Evolutionary conservation across 2,329 filamentous ascomycete species (phyloP).

Genomic region (Aureobasidium vineae): DNA sequence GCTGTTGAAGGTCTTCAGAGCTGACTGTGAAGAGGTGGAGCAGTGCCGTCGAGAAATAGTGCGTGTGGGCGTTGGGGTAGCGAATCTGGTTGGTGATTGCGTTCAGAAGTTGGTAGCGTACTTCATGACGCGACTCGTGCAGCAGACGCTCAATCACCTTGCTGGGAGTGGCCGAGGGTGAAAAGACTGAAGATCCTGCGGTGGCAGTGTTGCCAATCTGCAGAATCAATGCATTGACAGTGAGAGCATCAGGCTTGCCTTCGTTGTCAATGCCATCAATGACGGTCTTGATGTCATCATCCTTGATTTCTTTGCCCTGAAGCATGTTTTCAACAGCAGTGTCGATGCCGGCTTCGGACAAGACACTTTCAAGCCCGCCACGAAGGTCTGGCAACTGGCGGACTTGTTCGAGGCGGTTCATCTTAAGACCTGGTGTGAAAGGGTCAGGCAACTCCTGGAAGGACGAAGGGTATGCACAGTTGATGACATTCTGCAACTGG

Average conservation of each 20-base stretch:
- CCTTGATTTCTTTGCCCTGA: constrained; percentile 54
- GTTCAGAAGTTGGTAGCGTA: constrained; percentile 71
- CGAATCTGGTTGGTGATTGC: constrained; percentile 90
- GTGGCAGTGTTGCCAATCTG: constrained; percentile 75
- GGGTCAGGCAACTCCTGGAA: constrained; percentile 66
- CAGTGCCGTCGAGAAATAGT: constrained; percentile 85
- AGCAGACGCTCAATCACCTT: constrained; percentile 73
- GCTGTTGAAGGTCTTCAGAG: constrained; percentile 77
- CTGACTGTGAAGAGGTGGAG: constrained; percentile 71
- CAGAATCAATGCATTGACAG: constrained; percentile 80
- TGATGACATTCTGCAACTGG: constrained; percentile 83
- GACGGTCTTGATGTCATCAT: constrained; percentile 73
- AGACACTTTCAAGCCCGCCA: constrained; percentile 59
- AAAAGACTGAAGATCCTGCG: constrained; percentile 63
- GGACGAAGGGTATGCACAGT: constrained; percentile 72
- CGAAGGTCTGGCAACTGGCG: constrained; percentile 64
- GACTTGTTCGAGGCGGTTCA: constrained; percentile 73
- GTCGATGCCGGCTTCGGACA: constrained; percentile 53
- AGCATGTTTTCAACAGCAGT: constrained; percentile 54
- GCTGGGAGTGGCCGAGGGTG: constrained; percentile 64
- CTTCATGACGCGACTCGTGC: constrained; percentile 56
- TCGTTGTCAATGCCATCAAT: constrained; percentile 67
- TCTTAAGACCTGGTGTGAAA: constrained; percentile 69
- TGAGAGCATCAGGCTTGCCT: constrained; percentile 55
- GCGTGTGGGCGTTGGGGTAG: constrained; percentile 83